Evolutionary conservation across 441 rosid species (phyloP), one percentile per base, ranked within the genome.

Genomic region (Lepidium campestre): DNA sequence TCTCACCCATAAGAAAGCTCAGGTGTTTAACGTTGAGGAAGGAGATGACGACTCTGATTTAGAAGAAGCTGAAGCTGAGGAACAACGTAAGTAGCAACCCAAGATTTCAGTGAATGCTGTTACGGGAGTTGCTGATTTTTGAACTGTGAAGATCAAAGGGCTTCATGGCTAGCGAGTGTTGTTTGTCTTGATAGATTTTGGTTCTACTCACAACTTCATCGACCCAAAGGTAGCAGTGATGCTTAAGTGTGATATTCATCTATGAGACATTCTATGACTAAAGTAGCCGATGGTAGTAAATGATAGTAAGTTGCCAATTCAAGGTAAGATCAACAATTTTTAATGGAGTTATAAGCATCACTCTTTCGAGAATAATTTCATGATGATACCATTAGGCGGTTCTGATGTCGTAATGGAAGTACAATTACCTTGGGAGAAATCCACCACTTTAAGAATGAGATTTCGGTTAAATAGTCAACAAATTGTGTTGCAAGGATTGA

Each of bases 201-300:
- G 46, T 0, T 57, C 48, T 0, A 57, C 14, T 0, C 36, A 57
- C 0, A 57, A 57, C 2, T 40, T 57, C 12, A 1, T 57, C 0
- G 32, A 57, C 1, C 0, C 2, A 0, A 1, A 6, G 0, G 2
- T 41, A 2, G 37, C 23, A 0, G 3, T 10, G 0, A 10, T 25
- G 3, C 1, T 57, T 0, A 34, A n/a, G 0, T 57, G 47, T n/a
- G 6, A 0, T 1, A 0, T 12, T 6, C 6, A 0, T 0, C 8
- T 0, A 0, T 15, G 0, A 32, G 6, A 0, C 17, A 15, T 0
- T 17, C 11, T 3, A 44, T 0, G 0, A 25, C 19, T 0, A 2
- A 1, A 4, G n/a, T 19, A 0, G n/a, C 25, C 0, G 49, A 19
- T 18, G 25, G 49, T 0, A 17, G 6, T 1, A 10, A 10, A 19